Evolutionary conservation across 139 green algal genomes (phyloP), one percentile per base, ranked within the genome.

Genomic region (Micractinium sp.): DNA sequence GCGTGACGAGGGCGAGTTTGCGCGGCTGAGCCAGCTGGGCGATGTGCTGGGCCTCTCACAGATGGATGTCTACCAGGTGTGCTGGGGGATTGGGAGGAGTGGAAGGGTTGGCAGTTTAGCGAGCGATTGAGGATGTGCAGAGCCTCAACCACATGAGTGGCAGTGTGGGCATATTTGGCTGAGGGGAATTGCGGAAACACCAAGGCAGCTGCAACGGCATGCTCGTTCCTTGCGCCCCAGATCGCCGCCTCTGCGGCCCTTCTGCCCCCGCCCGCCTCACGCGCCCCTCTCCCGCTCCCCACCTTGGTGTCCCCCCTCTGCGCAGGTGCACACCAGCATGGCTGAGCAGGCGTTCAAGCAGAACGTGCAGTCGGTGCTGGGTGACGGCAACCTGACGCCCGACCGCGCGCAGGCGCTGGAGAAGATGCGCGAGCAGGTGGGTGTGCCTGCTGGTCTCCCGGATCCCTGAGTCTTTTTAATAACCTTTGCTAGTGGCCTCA

Each of bases 271-370:
- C 29, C 35, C 74, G 35, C 35, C 74, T 0, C 16, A 56, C 47
- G 5, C 9, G 47, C 47, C 47, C 7, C 74, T 0, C 16, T 0
- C 33, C 9, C 22, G 63, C 63, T 71, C 14, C 35, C 22, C 23
- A 0, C 33, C 27, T 20, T 14, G n/a, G n/a, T n/a, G n/a, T n/a
- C 60, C 23, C 33, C 20, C 22, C 63, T 20, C n/a, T 36, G 20
- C 5, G 67, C 63, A 87, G 83, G 95, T 97, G 31, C 98, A 99
- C 92, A 89, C 85, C 16, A 95, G 95, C 66, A 92, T 99, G 77
- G 94, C 97, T 2, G 97, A 99, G 93, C 94, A 98, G 92, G 97
- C 97, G 18, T 99, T 95, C 95, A 95, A 96, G 90, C 79, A 92
- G 36, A 94, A 99, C 91, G 95, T 95, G 76, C 75, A 89, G 66